Conservation (phyloP, 2,329 filamentous ascomycete species). For the Trematosphaeria pertusa region DNA sequence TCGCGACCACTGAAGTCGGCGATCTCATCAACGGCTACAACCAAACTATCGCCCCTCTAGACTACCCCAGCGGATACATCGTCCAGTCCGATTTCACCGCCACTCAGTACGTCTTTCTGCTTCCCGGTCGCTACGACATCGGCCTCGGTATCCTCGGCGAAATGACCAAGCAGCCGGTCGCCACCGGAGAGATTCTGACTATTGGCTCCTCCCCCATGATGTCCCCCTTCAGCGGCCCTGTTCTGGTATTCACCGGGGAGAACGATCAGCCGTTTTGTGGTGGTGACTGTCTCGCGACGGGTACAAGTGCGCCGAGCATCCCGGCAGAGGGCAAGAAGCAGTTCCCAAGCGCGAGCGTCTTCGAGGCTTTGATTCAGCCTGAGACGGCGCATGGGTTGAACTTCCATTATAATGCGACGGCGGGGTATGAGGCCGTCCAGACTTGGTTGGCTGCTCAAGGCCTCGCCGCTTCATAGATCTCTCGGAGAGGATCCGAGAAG, state of each 20-base stretch:
- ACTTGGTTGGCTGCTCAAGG: slow-evolving; percentile 42
- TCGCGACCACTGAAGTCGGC: slow-evolving; percentile 38
- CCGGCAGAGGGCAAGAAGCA: slow-evolving; percentile 51
- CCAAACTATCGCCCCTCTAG: slow-evolving; percentile 24
- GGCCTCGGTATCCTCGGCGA: slow-evolving; percentile 57
- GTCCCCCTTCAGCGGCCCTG: slow-evolving; percentile 59
- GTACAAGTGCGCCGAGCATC: slow-evolving; percentile 49
- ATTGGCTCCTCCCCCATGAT: slow-evolving; percentile 50
- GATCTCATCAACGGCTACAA: slow-evolving; percentile 42
- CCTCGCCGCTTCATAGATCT: slow-evolving; percentile 16
- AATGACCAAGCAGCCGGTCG: slow-evolving; percentile 62
- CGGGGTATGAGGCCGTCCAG: slow-evolving; percentile 48
- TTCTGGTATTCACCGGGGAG: slow-evolving; percentile 64
- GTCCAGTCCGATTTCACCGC: slow-evolving; percentile 54
- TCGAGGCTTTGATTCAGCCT: slow-evolving; percentile 63
- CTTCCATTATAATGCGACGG: slow-evolving; percentile 52
- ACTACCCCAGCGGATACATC: slow-evolving; percentile 61
- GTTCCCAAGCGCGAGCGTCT: slow-evolving; percentile 57
- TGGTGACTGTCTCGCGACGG: slow-evolving; percentile 62
- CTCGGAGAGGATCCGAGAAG: slow-evolving; percentile 2
- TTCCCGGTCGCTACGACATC: slow-evolving; percentile 63
- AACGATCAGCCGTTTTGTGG: slow-evolving; percentile 66
- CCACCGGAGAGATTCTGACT: slow-evolving; percentile 66
- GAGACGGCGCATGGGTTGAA: slow-evolving; percentile 58
- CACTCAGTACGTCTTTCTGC: slow-evolving; percentile 59